Evolutionary conservation across 2,329 filamentous ascomycete genomes (phyloP), one percentile per base, ranked within the genome.

Genomic region (Colletotrichum acutatum): DNA sequence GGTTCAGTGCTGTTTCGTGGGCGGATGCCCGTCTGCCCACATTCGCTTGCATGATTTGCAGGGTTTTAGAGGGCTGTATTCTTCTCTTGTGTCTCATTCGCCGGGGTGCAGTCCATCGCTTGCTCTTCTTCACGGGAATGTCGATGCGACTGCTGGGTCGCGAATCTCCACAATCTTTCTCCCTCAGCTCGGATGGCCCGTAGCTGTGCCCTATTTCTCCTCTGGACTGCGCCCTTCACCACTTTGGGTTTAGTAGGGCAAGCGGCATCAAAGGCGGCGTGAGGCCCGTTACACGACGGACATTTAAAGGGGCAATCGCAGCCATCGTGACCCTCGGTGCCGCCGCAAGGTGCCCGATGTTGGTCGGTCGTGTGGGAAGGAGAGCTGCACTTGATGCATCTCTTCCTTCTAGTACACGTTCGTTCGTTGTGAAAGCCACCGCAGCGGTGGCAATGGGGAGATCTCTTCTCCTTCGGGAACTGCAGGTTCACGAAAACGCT

Each of bases 351-450:
- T n/a, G n/a, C n/a, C n/a, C n/a, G n/a, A n/a, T n/a, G n/a, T 79
- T 4, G 71, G 71, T 53, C 64, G 69, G 67, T 79, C 66, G 52
- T 79, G 26, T 63, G 24, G 42, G 60, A 63, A 16, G 37, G 60
- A 34, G 60, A 63, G 60, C 60, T 63, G 26, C 26, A 63, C 60
- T 63, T 63, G 19, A 63, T 22, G 60, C 26, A 63, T 52, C 60
- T 63, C 60, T 63, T 63, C 60, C 42, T 63, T 63, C 42, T 63
- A 19, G 37, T 63, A 32, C 19, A 63, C 42, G 42, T 63, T 52
- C 26, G 60, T 63, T 63, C 26, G 42, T 32, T 63, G 3, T 63
- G 16, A 63, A 63, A 63, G 24, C 60, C 42, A 6, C 60, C 26
- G 42, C 24, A 63, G 60, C 42, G 26, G 60, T 54, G 5, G 46